Percentiles rank a stretch among this genome's conserved stretches.
These are phyloP conservation scores for Fusarium brachygibbosum DNA, from an alignment of 2,329 filamentous ascomycete species.

Conservation along the genomic window DNA sequence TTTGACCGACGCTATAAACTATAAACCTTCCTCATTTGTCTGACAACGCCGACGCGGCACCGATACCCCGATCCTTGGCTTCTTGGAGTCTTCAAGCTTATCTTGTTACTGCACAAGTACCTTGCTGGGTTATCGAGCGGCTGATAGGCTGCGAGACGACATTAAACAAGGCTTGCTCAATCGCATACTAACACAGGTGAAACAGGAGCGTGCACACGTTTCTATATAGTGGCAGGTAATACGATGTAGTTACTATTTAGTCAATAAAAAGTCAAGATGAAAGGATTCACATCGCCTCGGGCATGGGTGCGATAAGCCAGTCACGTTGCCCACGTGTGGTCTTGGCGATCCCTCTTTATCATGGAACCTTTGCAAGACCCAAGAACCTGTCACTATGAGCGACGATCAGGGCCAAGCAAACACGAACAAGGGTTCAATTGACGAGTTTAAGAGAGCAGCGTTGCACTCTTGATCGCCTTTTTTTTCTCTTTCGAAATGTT, in stretches of 20 bases:
- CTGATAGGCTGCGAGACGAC: neutral
- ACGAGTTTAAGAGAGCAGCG: conserved; percentile 35
- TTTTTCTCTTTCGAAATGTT: neutral
- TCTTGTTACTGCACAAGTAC: neutral
- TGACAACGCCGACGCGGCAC: conserved; percentile 14
- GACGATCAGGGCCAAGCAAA: conserved; percentile 20
- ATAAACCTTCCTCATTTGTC: conserved; percentile 40
- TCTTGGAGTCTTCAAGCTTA: neutral
- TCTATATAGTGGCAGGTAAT: neutral
- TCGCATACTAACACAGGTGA: neutral
- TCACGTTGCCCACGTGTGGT: conserved; percentile 48
- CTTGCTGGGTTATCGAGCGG: neutral
- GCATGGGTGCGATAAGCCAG: conserved; percentile 40
- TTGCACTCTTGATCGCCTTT: conserved; percentile 11
- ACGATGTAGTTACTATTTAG: neutral
- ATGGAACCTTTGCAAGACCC: conserved; percentile 32
- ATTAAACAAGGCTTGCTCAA: neutral
- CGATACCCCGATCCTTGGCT: conserved; percentile 15
- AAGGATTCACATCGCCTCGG: conserved; percentile 16
- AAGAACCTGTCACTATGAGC: conserved; percentile 7
- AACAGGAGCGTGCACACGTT: conserved; percentile 6
- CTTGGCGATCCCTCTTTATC: conserved; percentile 43
- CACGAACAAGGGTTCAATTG: conserved; percentile 19
- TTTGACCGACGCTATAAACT: conserved; percentile 23
- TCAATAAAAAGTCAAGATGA: neutral